A percentile compares a stretch with the other conserved stretches of the same genome.
These are phyloP conservation scores for Lepidopterella palustris DNA, from an alignment of 495 filamentous ascomycete species.

Conservation along the genomic window DNA sequence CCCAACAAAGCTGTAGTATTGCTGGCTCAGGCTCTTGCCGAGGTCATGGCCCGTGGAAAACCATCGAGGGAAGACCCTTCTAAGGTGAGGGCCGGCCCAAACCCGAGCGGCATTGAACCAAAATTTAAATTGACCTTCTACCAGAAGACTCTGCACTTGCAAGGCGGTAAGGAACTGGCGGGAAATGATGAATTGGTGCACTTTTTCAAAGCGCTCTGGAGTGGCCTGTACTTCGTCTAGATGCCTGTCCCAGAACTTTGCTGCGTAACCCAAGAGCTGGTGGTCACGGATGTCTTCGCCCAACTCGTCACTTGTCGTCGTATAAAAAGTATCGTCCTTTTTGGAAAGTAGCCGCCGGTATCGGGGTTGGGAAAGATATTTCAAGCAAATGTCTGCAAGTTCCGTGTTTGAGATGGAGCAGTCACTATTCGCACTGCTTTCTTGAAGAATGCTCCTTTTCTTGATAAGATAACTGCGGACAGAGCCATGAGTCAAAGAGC, in stretches of 20 bases:
- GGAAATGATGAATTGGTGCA: constrained; percentile 11
- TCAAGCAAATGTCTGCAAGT: not conserved
- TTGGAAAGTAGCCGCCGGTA: not conserved
- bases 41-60: not conserved
- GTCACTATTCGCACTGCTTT: not conserved
- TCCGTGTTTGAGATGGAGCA: not conserved
- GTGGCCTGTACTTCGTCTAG: constrained; percentile 11
- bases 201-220: constrained; percentile 10
- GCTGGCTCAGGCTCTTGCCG: constrained; percentile 8
- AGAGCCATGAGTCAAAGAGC: not conserved
- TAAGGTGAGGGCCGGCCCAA: constrained; percentile 7
- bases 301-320: not conserved
- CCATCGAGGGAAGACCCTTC: constrained; percentile 20
- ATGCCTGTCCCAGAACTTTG: constrained; percentile 26
- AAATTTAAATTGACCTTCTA: constrained; percentile 4
- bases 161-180: constrained; percentile 13
- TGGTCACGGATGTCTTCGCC: constrained; percentile 13
- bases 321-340: constrained; percentile 1
- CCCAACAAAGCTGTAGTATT: constrained; percentile 6
- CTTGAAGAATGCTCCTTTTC: not conserved
- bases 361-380: constrained; percentile 3
- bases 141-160: constrained; percentile 16
- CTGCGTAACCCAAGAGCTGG: constrained; percentile 17
- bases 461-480: not conserved
- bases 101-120: constrained; percentile 4